A percentile compares a stretch with the other conserved stretches of the same genome.
phyloP scores from a whole-genome alignment of 805 yeast species.

The Kazachstania africana region DNA sequence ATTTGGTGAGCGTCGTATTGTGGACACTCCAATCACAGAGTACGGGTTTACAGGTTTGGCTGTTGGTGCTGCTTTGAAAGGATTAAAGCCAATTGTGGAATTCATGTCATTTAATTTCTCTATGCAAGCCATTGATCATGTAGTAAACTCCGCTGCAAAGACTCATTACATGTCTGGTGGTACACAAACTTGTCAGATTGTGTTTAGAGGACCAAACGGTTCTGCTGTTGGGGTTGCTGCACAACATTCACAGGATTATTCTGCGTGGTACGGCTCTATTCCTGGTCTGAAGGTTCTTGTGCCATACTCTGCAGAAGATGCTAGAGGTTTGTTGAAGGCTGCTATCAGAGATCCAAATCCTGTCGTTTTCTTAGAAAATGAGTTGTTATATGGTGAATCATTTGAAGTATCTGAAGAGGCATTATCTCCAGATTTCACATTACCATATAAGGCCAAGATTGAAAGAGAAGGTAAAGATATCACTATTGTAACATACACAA shows the following conservation, averaged over 20 bases:
- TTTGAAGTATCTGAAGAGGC: constrained; percentile 87
- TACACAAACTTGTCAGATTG: constrained; percentile 90
- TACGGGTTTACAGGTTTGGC: constrained; percentile 96
- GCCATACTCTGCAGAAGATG: constrained; percentile 92
- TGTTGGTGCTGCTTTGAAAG: constrained; percentile 93
- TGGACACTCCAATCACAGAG: constrained; percentile 97
- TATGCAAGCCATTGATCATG: constrained; percentile 98
- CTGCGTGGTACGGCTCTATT: constrained; percentile 96
- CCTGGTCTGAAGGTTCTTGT: constrained; percentile 97
- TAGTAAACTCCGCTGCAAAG: constrained; percentile 96
- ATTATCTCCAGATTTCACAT: constrained; percentile 72
- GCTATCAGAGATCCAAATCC: constrained; percentile 99
- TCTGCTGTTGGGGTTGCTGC: constrained; percentile 99
- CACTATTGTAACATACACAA: constrained; percentile 81
- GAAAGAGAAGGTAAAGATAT: constrained; percentile 90
- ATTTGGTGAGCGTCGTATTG: constrained; percentile 85
- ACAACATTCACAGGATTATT: constrained; percentile 95
- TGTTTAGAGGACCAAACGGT: constrained; percentile 99
- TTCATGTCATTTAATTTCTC: constrained; percentile 99
- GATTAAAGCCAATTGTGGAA: constrained; percentile 93
- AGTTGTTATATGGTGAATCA: constrained; percentile 83
- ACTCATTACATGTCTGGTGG: constrained; percentile 99
- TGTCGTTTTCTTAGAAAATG: constrained; percentile 91
- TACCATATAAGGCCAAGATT: constrained; percentile 90
- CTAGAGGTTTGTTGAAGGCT: constrained; percentile 90